Conservation (phyloP, 495 filamentous ascomycete genomes). For the Neurospora sp. region DNA sequence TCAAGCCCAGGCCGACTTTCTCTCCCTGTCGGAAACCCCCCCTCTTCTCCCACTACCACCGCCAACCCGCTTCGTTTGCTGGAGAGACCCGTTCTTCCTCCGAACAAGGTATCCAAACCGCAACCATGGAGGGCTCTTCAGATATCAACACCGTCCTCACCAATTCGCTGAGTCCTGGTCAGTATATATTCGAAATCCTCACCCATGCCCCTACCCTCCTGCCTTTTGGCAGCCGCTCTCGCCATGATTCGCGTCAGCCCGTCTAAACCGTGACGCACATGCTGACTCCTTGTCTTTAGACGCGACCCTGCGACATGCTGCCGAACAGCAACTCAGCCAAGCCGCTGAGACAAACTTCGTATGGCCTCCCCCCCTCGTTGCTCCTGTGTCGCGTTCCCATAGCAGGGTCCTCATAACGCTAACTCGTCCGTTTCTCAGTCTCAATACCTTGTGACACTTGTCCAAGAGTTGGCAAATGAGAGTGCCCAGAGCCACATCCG, state of each 20-base stretch:
- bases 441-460: constrained; percentile 80
- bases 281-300: constrained; percentile 43
- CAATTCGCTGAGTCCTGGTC: constrained; percentile 84
- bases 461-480: constrained; percentile 88
- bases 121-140: constrained; percentile 38
- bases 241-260: constrained; percentile 11
- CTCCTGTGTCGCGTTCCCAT: constrained; percentile 3
- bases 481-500: constrained; percentile 70
- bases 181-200: constrained; percentile 21
- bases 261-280: constrained; percentile 5
- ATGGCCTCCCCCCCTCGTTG: constrained; percentile 32
- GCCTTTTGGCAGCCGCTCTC: constrained; percentile 1
- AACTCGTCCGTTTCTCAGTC: constrained; percentile 44
- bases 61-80: constrained; percentile 4
- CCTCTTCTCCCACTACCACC: constrained; percentile 12
- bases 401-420: constrained; percentile 7
- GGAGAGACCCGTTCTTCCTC: constrained; percentile 6
- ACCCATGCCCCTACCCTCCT: constrained; percentile 3
- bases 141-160: constrained; percentile 64
- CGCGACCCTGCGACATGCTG: constrained; percentile 75
- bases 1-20: constrained; percentile 16
- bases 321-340: constrained; percentile 87
- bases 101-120: constrained; percentile 14
- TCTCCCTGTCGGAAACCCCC: constrained; percentile 18
- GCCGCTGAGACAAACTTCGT: constrained; percentile 93